phyloP scores from a whole-genome alignment of 2,329 filamentous ascomycete genomes.

The Diaporthe eres region DNA sequence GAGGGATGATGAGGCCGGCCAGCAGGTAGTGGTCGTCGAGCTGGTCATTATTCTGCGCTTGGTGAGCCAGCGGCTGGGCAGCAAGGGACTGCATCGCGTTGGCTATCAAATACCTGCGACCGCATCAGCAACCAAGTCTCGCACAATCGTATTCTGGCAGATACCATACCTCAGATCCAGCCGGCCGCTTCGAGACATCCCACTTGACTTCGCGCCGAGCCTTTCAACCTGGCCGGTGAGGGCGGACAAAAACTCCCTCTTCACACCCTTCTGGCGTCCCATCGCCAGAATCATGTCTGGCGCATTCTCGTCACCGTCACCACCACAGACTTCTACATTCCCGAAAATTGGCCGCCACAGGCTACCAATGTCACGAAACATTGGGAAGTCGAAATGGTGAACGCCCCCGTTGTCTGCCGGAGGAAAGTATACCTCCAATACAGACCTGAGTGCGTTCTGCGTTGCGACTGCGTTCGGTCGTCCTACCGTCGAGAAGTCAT shows the following conservation, averaged over 20 bases:
- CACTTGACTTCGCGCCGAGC: slow-evolving; percentile 65
- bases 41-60: slow-evolving; percentile 67
- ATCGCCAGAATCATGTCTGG: slow-evolving; percentile 73
- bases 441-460: slow-evolving; percentile 70
- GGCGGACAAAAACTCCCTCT: slow-evolving; percentile 61
- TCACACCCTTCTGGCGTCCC: slow-evolving; percentile 69
- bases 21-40: slow-evolving; percentile 68
- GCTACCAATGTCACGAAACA: slow-evolving; percentile 63
- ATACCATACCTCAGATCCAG: slow-evolving; percentile 69
- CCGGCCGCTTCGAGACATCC: slow-evolving; percentile 66
- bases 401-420: slow-evolving; percentile 59
- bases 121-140: not conserved
- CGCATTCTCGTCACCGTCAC: slow-evolving; percentile 52
- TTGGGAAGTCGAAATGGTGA: slow-evolving; percentile 62
- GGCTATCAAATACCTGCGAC: slow-evolving; percentile 69
- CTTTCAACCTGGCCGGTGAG: slow-evolving; percentile 68
- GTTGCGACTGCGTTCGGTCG: slow-evolving; percentile 65
- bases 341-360: slow-evolving; percentile 69
- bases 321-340: slow-evolving; percentile 52
- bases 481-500: slow-evolving; percentile 58
- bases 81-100: slow-evolving; percentile 73
- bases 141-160: not conserved
- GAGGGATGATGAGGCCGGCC: slow-evolving; percentile 71
- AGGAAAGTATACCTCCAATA: slow-evolving; percentile 67
- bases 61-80: slow-evolving; percentile 63